Base-by-base conservation (phyloP, 768 basidiomycete species). In the Lentinula sp. region DNA sequence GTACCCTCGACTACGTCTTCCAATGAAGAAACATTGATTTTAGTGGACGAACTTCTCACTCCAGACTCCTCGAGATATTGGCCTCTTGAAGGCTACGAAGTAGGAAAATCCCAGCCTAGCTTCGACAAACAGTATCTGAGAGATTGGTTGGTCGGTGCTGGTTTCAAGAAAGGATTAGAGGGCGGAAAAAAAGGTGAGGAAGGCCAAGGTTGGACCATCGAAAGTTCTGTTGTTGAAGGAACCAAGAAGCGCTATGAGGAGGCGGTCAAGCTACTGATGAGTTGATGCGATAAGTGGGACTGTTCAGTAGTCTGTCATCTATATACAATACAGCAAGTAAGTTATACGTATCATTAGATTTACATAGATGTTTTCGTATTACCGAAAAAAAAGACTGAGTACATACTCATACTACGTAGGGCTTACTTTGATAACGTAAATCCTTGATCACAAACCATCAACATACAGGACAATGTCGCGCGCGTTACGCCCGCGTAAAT, bases 41-140 rank as follows among this genome's bases (percentile, higher is more conserved):
- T 98, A 52, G 88, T 98, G 65, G 97, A 99, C 73, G 97, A 99
- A 70, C 84, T 91, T n/a, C 83, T 99, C 57, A 98, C 97, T 0
- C 95, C 96, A 18, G 97, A 99, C 72, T 98, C 95, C 11, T 97
- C 94, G 16, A 84, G 96, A 35, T 99, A 98, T 77, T 98, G 97
- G 97, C 92, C 95, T 1, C 76, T 87, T 5, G 80, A 77, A 4
- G 81, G 77, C 2, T 98, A 97, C 74, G 73, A 75, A 34, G 78
- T 85, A 3, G 97, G 95, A 4, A 77, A 81, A 39, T 69, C 86
- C 0, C 96, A 97, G 73, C 84, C 88, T 18, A 93, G 93, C 69
- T 98, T 97, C 68, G 97, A 98, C 72, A 99, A 98, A 75, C 97
- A 99, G 74, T 98, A 90, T 68, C 75, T 98, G 60, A 79, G 97